phyloP scores from a whole-genome alignment of 1,284 basidiomycete species.

The Entoloma clypeatum region DNA sequence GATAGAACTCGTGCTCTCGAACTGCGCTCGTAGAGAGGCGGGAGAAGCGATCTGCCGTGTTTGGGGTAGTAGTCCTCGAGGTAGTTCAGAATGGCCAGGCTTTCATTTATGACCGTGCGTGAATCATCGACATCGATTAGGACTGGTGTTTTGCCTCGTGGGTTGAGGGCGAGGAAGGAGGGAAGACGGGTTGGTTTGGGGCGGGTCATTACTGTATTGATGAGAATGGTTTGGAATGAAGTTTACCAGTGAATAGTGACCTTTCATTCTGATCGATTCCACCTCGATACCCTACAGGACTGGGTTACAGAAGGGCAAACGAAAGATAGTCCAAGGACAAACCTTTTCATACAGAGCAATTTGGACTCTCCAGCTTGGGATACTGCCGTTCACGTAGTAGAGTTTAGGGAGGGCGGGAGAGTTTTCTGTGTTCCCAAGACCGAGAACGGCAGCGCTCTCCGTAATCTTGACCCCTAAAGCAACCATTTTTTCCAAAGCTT shows the following conservation, averaged over 20 bases:
- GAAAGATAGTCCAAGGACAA: constrained; percentile 1
- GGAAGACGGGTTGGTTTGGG: constrained; percentile 23
- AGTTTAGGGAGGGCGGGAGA: constrained; percentile 14
- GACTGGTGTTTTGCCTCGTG: constrained; percentile 24
- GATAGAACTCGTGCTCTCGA: constrained; percentile 17
- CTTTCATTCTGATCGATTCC: not conserved
- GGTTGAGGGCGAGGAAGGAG: constrained; percentile 24
- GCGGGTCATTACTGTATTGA: constrained; percentile 22
- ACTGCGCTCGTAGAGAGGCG: constrained; percentile 15
- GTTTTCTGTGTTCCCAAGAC: constrained; percentile 4
- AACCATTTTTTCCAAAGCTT: constrained; percentile 18
- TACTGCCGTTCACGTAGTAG: constrained; percentile 26
- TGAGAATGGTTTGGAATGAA: constrained; percentile 11
- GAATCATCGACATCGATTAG: constrained; percentile 17
- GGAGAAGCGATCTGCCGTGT: constrained; percentile 18
- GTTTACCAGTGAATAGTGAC: constrained; percentile 9
- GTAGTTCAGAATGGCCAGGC: constrained; percentile 25
- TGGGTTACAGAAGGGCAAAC: not conserved
- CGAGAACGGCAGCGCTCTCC: constrained; percentile 8
- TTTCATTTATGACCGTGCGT: constrained; percentile 20
- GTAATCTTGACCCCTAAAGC: constrained; percentile 14
- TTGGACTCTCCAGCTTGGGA: constrained; percentile 25
- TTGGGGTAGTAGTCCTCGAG: constrained; percentile 22
- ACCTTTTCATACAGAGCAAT: constrained; percentile 27
- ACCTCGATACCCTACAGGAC: constrained; percentile 6